A percentile compares a stretch with the other conserved stretches of the same genome.
These are phyloP conservation scores for Yamadazyma buinensis DNA, from an alignment of 1,139 yeast species.

Conservation along the genomic window DNA sequence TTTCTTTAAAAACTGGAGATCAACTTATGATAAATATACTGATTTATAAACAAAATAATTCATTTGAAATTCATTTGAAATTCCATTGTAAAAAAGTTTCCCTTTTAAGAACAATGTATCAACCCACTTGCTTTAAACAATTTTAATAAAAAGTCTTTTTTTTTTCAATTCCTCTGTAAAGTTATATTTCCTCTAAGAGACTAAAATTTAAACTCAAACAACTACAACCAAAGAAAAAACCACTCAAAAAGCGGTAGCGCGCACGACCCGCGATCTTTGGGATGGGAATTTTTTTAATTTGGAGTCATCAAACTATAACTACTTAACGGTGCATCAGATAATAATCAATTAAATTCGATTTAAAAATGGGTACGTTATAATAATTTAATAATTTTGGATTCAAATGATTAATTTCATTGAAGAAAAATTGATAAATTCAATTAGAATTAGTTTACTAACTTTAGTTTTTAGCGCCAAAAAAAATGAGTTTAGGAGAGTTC, in stretches of 20 bases:
- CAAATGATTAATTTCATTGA: background rate
- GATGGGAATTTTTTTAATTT: background rate
- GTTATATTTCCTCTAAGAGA: too few relatives aligned
- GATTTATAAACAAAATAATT: slow-evolving; percentile 1
- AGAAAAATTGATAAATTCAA: background rate
- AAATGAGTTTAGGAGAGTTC: slow-evolving; percentile 53
- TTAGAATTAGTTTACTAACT: slow-evolving; percentile 12
- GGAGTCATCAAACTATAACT: background rate
- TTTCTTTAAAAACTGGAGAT: slow-evolving; percentile 36
- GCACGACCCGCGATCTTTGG: slow-evolving; percentile 1
- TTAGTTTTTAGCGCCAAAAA: slow-evolving; percentile 29
- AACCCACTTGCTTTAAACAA: too few relatives aligned
- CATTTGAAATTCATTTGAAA: too few relatives aligned
- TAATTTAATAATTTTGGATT: background rate
- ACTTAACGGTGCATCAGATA: too few relatives aligned
- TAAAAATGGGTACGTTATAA: slow-evolving; percentile 1
- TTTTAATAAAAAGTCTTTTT: too few relatives aligned
- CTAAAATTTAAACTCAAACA: too few relatives aligned
- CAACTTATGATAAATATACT: slow-evolving; percentile 20
- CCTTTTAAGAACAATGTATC: too few relatives aligned
- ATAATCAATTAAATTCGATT: background rate
- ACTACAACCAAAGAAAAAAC: too few relatives aligned
- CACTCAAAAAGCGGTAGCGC: too few relatives aligned
- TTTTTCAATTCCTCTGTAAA: too few relatives aligned
- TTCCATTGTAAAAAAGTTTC: too few relatives aligned